Conservation (phyloP, 2,329 filamentous ascomycete genomes). For the Ophiocordyceps camponoti-rufipedis region DNA sequence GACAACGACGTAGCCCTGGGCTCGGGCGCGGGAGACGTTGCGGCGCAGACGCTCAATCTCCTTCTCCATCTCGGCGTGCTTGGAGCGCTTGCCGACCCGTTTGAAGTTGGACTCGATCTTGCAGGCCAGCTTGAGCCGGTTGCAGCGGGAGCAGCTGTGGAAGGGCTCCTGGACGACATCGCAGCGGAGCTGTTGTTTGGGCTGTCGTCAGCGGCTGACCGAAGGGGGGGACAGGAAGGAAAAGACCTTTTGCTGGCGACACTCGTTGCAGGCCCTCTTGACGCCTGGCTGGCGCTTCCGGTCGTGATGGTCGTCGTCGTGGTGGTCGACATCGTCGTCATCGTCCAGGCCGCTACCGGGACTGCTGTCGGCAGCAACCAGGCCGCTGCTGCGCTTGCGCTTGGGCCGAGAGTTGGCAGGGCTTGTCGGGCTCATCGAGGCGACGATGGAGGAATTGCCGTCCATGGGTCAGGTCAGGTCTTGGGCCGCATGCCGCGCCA, state of each 20-base stretch:
- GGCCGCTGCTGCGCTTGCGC: constrained; percentile 38
- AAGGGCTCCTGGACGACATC: constrained; percentile 72
- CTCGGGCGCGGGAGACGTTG: constrained; percentile 39
- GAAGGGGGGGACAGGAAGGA: constrained; percentile 7
- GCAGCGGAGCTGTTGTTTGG: constrained; percentile 46
- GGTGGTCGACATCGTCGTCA: constrained; percentile 32
- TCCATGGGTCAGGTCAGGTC: constrained; percentile 21
- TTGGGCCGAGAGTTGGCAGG: constrained; percentile 36
- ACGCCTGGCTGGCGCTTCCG: constrained; percentile 49
- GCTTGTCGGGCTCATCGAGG: constrained; percentile 35
- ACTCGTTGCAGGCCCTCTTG: constrained; percentile 72
- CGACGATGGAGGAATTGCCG: constrained; percentile 26
- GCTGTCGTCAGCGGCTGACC: neutral
- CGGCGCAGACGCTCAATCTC: constrained; percentile 54
- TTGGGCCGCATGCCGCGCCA: neutral
- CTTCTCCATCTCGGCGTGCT: constrained; percentile 74
- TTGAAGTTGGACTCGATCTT: constrained; percentile 83
- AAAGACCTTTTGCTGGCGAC: constrained; percentile 57
- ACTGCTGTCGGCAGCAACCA: constrained; percentile 37
- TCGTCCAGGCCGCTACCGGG: constrained; percentile 33
- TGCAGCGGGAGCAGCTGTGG: constrained; percentile 58
- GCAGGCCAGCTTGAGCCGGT: constrained; percentile 63
- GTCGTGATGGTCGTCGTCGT: constrained; percentile 24
- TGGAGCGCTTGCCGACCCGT: constrained; percentile 63
- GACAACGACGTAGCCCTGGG: constrained; percentile 35